Percentiles rank a stretch among this genome's conserved stretches.
Conservation (phyloP, 352 stramenopile species). For the Paralagenidium karlingii region DNA sequence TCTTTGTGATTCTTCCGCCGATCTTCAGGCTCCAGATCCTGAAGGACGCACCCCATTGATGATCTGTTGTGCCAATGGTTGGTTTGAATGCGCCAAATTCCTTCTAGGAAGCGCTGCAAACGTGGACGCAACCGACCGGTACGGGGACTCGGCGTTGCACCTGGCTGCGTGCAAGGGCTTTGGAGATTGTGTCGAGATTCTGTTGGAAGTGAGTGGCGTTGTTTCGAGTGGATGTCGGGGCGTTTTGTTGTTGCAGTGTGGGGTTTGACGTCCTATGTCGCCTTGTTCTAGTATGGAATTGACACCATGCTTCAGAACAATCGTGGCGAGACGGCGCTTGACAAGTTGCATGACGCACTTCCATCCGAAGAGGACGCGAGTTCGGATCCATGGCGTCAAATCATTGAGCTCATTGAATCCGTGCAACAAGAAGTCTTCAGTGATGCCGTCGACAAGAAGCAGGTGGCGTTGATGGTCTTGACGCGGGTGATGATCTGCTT, state of each 20-base stretch:
- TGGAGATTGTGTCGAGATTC: constrained; percentile 39
- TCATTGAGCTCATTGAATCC: too few species aligned
- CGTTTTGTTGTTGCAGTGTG: too few species aligned
- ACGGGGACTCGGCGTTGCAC: constrained; percentile 43
- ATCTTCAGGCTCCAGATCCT: constrained; percentile 55
- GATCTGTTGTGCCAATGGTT: constrained; percentile 41
- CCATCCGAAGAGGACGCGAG: too few species aligned
- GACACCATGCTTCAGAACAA: constrained; percentile 29
- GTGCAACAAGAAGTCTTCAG: too few species aligned
- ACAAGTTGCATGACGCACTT: too few species aligned
- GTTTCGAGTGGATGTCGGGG: too few species aligned
- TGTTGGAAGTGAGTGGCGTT: too few species aligned
- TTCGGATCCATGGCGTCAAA: too few species aligned
- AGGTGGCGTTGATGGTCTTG: too few species aligned
- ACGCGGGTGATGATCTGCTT: too few species aligned
- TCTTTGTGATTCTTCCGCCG: constrained; percentile 46
- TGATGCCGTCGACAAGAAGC: too few species aligned
- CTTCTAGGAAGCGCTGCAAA: constrained; percentile 57
- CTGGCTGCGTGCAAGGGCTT: constrained; percentile 53
- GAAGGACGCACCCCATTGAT: constrained; percentile 47
- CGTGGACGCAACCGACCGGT: constrained; percentile 21
- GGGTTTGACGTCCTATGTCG: too few species aligned
- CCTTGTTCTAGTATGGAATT: constrained; percentile 52
- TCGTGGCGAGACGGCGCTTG: constrained; percentile 31
- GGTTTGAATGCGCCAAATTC: constrained; percentile 55